These are phyloP conservation scores for Neofusicoccum ribis DNA, from an alignment of 2,329 filamentous ascomycete species.

Conservation along the genomic window DNA sequence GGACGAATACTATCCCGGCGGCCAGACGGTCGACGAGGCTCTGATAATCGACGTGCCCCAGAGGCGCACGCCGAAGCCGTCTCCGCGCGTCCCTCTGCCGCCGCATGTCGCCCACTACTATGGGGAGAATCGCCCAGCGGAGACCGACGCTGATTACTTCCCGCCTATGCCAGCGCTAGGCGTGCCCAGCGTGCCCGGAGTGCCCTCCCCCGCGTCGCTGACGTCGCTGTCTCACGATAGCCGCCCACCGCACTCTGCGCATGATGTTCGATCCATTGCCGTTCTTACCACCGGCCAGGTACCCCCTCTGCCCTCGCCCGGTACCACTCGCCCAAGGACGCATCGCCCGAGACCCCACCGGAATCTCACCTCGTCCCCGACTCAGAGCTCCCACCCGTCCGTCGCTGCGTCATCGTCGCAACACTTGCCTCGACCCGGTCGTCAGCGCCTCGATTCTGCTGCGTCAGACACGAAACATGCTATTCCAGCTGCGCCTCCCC, in stretches of 20 bases:
- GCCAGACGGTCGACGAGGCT: constrained; percentile 85
- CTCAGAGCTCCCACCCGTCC: constrained; percentile 53
- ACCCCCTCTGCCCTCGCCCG: constrained; percentile 79
- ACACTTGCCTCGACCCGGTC: constrained; percentile 31
- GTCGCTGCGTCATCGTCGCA: constrained; percentile 37
- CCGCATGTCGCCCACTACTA: constrained; percentile 44
- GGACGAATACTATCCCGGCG: constrained; percentile 80
- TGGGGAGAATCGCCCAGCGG: constrained; percentile 66
- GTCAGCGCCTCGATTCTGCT: constrained; percentile 42
- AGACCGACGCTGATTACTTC: constrained; percentile 79
- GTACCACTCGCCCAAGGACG: constrained; percentile 60
- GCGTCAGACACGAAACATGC: constrained; percentile 46
- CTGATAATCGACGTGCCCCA: constrained; percentile 84
- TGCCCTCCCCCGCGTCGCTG: constrained; percentile 40
- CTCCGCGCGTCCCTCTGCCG: constrained; percentile 59
- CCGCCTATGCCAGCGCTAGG: constrained; percentile 60
- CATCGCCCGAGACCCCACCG: constrained; percentile 65
- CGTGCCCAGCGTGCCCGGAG: constrained; percentile 7
- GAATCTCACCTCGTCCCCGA: constrained; percentile 81
- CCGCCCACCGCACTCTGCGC: constrained; percentile 43
- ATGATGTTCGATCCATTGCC: constrained; percentile 68
- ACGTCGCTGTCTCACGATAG: constrained; percentile 38
- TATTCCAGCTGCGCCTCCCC: constrained; percentile 50
- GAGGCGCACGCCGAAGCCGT: constrained; percentile 75
- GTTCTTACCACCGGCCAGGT: constrained; percentile 79